Evolutionary conservation across 2,329 filamentous ascomycete genomes (phyloP), one percentile per base, ranked within the genome.

Genomic region (Bertia moriformis): DNA sequence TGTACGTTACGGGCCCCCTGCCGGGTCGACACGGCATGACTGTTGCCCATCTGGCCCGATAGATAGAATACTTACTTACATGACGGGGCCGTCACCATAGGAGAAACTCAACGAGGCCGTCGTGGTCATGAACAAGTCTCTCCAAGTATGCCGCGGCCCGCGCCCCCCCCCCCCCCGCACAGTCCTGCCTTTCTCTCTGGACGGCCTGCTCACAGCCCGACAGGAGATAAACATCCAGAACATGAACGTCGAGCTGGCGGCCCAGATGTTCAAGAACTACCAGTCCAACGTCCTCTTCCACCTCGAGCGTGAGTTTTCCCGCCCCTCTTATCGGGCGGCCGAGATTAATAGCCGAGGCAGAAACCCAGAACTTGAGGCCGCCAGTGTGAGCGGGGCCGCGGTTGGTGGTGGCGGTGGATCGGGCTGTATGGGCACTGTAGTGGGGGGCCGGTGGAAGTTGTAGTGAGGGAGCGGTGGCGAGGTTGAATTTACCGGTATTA

Each of bases 231-330:
- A 96, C 54, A 80, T 95, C 41, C 84, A 94, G 52, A 98, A 96
- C 59, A 95, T 96, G 87, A 93, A 96, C 54, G 86, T 95, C 27
- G 91, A 96, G 62, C 71, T 96, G 3, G 91, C 96, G 4, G 88
- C 89, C 1, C 89, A 96, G 56, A 98, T 98, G 91, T 98, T 96
- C 69, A 95, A 96, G 66, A 98, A 96, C 62, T 98, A 98, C 57
- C 88, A 95, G 58, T 94, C 87, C 12, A 98, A 96, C 51, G 89
- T 96, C 13, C 65, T 96, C 4, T 96, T 96, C 57, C 91, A 98
- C 51, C 70, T 98, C 4, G 91, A 96, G 77, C 91, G 91, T 93
- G 66, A 47, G 56, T 38, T 27, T 32, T 18, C 5, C 20, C 19
- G 14, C 19, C 17, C 41, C 38, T 14, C 38, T 14, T 35, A 13